Evolutionary conservation across 345 rosid genomes (phyloP).

Genomic region (Cardamine resedifolia): DNA sequence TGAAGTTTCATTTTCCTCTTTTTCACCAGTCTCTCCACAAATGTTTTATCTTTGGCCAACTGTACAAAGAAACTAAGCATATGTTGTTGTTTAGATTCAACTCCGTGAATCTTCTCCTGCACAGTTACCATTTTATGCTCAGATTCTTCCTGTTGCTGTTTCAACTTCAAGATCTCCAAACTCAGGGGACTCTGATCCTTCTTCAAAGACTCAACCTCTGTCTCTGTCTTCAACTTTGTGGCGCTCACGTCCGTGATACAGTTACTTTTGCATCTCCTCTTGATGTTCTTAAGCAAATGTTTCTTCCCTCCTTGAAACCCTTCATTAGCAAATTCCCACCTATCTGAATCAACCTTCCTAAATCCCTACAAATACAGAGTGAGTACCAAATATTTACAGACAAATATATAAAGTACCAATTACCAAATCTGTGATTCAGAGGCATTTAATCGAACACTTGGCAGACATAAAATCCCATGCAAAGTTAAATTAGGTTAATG

Average conservation of each 20-base stretch:
- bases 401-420: too few relatives aligned
- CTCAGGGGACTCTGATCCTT: conserved; percentile 51
- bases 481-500: neutral
- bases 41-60: conserved; percentile 45
- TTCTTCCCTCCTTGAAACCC: conserved; percentile 73
- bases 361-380: conserved; percentile 53
- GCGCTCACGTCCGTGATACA: conserved; percentile 29
- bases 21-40: conserved; percentile 44
- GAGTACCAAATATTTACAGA: too few relatives aligned
- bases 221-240: neutral
- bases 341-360: conserved; percentile 72
- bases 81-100: conserved; percentile 62
- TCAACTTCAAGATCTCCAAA: conserved; percentile 51
- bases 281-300: conserved; percentile 69
- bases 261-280: conserved; percentile 59
- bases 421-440: neutral
- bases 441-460: neutral
- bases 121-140: conserved; percentile 43
- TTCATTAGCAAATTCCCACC: conserved; percentile 85
- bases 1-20: conserved; percentile 8
- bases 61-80: conserved; percentile 64
- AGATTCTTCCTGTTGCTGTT: conserved; percentile 63
- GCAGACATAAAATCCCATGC: neutral
- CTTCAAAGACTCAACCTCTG: conserved; percentile 44
- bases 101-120: conserved; percentile 47